Conservation (phyloP, 2,329 filamentous ascomycete genomes). For the Apiospora sp. region DNA sequence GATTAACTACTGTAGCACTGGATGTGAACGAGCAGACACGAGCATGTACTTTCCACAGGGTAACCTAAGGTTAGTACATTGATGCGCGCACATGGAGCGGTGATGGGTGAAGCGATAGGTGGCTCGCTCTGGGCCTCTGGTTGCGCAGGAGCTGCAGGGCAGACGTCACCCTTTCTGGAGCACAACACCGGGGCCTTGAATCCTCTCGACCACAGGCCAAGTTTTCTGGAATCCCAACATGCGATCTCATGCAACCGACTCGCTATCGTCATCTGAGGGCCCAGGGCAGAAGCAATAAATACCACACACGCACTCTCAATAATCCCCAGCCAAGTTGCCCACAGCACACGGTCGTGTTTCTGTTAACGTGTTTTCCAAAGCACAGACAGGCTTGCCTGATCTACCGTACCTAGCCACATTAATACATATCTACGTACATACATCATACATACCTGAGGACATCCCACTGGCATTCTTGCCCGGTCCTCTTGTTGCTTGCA, state of each 20-base stretch:
- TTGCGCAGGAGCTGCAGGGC: conserved; percentile 4
- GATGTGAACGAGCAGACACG: too few relatives aligned
- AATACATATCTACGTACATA: not conserved
- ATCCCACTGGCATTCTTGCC: not conserved
- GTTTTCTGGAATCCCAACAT: conserved; percentile 8
- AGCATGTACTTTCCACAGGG: not conserved
- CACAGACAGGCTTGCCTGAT: not conserved
- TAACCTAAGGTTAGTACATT: not conserved
- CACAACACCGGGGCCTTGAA: not conserved
- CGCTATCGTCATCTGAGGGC: conserved; percentile 8
- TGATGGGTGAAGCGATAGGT: not conserved
- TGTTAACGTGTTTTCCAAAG: not conserved
- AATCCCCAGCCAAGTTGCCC: not conserved
- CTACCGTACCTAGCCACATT: not conserved
- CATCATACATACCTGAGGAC: not conserved
- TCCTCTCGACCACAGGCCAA: not conserved
- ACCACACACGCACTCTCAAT: not conserved
- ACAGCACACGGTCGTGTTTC: not conserved
- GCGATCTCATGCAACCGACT: not conserved
- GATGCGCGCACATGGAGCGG: not conserved
- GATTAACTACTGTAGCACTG: too few relatives aligned
- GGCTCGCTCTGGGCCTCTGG: conserved; percentile 7
- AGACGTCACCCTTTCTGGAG: conserved; percentile 15
- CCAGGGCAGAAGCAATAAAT: not conserved
- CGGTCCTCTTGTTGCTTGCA: not conserved